Base-by-base conservation (phyloP, 1,284 basidiomycete genomes). In the Megacollybia platyphylla region DNA sequence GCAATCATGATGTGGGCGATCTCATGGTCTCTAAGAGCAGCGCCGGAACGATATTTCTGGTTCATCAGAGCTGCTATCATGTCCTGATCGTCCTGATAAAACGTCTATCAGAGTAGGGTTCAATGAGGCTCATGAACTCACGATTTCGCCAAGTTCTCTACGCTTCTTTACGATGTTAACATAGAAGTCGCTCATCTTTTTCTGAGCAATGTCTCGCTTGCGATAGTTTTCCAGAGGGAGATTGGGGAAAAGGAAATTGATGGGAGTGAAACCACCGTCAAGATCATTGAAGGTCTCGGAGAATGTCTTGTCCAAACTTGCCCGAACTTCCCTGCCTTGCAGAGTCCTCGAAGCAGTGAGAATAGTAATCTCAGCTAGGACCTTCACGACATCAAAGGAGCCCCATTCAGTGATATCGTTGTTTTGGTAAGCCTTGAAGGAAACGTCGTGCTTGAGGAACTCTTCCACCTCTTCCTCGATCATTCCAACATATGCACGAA, bases 1-100 rank as follows among this genome's bases (percentile, higher is more conserved):
- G 89, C 89, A 52, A 91, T 92, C 84, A 97, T 82, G 57, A 97
- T 92, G 57, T 97, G 93, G 0, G 94, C 91, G 48, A 98, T 86
- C 60, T 97, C 92, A 51, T 87, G 80, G 56, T 97, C 89, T 39
- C 72, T 74, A 28, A 97, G 73, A 1, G 70, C 58, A 31, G 76
- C 70, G 40, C 94, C 96, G 55, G 82, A 75, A 54, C 88, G 87
- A 67, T 98, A 98, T 40, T 68, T 75, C 57, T 92, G 87, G 49
- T 80, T 72, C 65, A 85, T 76, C 24, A 98, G 73, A 1, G 91
- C 85, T 13, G 83, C 72, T 54, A 98, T 89, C 86, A 97, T 97
- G 59, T 98, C 94, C 52, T 82, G 76, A 44, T 88, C 87, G 49
- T 80, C 26, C 39, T 40, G 24, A 7, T 11, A 10, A 20, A 11